Evolutionary conservation across 2,329 filamentous ascomycete species (phyloP).

Genomic region (Fonsecaea monophora): DNA sequence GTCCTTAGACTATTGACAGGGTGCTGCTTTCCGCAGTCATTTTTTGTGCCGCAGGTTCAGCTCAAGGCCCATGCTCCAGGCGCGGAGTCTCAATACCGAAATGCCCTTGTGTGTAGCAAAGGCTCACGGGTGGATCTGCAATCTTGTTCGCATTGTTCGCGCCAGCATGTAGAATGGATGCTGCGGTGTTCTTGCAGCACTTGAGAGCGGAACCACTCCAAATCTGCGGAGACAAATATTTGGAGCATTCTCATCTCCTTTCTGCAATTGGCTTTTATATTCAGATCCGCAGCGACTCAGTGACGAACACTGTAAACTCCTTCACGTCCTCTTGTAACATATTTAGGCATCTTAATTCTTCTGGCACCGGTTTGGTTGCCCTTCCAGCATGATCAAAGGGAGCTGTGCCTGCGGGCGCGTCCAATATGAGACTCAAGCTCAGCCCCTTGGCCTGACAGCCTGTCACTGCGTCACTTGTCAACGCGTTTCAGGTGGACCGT

Average conservation of each 20-base stretch:
- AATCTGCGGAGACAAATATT: too few relatives aligned
- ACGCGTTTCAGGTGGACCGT: conserved; percentile 56
- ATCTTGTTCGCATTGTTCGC: too few relatives aligned
- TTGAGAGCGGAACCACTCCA: too few relatives aligned
- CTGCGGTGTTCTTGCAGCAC: too few relatives aligned
- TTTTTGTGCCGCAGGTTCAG: background rate
- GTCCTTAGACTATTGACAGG: background rate
- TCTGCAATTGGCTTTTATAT: too few relatives aligned
- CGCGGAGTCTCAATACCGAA: background rate
- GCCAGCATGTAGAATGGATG: too few relatives aligned
- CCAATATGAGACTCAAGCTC: conserved; percentile 27
- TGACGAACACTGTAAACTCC: background rate
- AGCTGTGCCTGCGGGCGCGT: conserved; percentile 38
- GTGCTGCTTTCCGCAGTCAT: background rate
- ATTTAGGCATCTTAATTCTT: background rate
- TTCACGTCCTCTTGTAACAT: background rate
- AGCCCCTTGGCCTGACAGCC: conserved; percentile 47
- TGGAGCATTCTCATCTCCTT: too few relatives aligned
- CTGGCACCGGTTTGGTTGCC: background rate
- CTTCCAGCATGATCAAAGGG: conserved; percentile 35
- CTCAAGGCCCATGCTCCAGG: background rate
- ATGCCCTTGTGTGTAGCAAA: background rate
- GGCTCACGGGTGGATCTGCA: too few relatives aligned
- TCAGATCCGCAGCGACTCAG: background rate
- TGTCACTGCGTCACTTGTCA: conserved; percentile 61